Conservation (phyloP, 2,329 filamentous ascomycete species). For the Colletotrichum liriopes region DNA sequence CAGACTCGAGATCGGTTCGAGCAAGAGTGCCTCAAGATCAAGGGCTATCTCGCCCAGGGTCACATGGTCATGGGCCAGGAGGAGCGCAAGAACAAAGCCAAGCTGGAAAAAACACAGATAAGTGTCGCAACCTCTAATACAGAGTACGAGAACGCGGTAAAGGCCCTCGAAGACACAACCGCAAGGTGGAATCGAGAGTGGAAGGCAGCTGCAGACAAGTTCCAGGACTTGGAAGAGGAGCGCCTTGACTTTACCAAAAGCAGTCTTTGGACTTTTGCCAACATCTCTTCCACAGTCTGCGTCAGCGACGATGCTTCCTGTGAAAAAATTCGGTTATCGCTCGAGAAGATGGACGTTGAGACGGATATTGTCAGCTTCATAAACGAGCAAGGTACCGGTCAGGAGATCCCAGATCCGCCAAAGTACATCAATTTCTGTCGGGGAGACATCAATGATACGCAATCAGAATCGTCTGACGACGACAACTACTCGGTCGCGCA, state of each 20-base stretch:
- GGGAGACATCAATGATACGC: conserved; percentile 85
- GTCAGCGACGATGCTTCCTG: conserved; percentile 97
- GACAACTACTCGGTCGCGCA: conserved; percentile 95
- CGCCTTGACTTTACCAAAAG: conserved; percentile 97
- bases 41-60: conserved; percentile 96
- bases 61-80: conserved; percentile 99
- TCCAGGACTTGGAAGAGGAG: conserved; percentile 98
- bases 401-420: conserved; percentile 96
- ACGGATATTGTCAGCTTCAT: conserved; percentile 95
- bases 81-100: conserved; percentile 98
- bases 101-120: conserved; percentile 98
- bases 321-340: conserved; percentile 92
- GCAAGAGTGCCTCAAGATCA: conserved; percentile 98
- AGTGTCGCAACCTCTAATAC: conserved; percentile 91
- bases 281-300: conserved; percentile 96
- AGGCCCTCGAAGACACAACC: conserved; percentile 94
- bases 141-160: conserved; percentile 95
- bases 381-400: conserved; percentile 88
- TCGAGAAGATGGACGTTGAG: conserved; percentile 97
- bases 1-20: conserved; percentile 94
- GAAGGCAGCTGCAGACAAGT: conserved; percentile 98
- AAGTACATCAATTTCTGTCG: conserved; percentile 99
- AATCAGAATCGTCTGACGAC: conserved; percentile 88
- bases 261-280: conserved; percentile 97
- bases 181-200: conserved; percentile 97